A percentile compares a stretch with the other conserved stretches of the same genome.
Evolutionary conservation across 495 filamentous ascomycete species (phyloP).

Genomic region (Xeromyces bisporus): DNA sequence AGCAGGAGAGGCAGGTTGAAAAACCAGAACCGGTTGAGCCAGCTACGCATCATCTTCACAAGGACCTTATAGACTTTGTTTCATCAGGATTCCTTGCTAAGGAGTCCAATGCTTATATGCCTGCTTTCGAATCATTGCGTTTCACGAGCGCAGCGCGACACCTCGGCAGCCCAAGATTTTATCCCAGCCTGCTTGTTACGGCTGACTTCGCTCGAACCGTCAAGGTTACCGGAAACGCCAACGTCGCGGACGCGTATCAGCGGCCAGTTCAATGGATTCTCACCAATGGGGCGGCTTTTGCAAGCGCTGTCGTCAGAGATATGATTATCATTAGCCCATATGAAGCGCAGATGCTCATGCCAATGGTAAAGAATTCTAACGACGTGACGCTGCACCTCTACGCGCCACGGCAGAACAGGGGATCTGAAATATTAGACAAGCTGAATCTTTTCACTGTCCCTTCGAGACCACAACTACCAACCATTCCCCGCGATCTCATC

Average conservation of each 20-base stretch:
- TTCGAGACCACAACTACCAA: background rate
- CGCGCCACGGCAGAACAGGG: slow-evolving; percentile 31
- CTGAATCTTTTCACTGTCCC: slow-evolving; percentile 21
- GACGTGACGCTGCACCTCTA: slow-evolving; percentile 39
- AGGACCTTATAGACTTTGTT: slow-evolving; percentile 27
- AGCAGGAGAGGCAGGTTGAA: slow-evolving; percentile 40
- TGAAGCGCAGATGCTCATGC: slow-evolving; percentile 40
- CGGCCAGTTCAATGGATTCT: slow-evolving; percentile 45
- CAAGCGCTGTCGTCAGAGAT: no score
- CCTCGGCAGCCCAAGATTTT: slow-evolving; percentile 21
- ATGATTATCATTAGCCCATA: slow-evolving; percentile 45
- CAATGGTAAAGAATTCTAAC: slow-evolving; percentile 13
- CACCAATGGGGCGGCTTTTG: slow-evolving; percentile 11
- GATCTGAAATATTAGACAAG: slow-evolving; percentile 29
- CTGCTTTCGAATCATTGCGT: slow-evolving; percentile 30
- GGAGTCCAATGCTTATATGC: slow-evolving; percentile 20
- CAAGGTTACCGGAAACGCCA: no score
- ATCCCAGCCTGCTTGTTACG: slow-evolving; percentile 31
- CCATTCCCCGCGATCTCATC: slow-evolving; percentile 9
- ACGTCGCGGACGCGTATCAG: slow-evolving; percentile 37
- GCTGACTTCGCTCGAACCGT: slow-evolving; percentile 39
- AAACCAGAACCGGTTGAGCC: slow-evolving; percentile 24
- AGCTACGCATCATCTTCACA: slow-evolving; percentile 24
- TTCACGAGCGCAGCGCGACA: slow-evolving; percentile 19
- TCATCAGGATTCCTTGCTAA: slow-evolving; percentile 4